Conservation (phyloP, 164 flowering plant genomes). For the grape (Vitis vinifera) region ASM3070453v1 NC_081816.1:6749001-6749500, state of each 20-base stretch:
- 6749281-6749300: slow-evolving; percentile 65
- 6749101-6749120: slow-evolving; percentile 66
- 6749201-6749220: slow-evolving; percentile 84
- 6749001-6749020: slow-evolving; percentile 77
- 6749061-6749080: slow-evolving; percentile 82
- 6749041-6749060: slow-evolving; percentile 86
- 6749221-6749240: slow-evolving; percentile 73
- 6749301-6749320: slow-evolving; percentile 61
- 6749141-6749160: slow-evolving; percentile 73
- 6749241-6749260: slow-evolving; percentile 83
- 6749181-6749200: slow-evolving; percentile 58
- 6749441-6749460: slow-evolving; percentile 77
- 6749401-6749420: slow-evolving; percentile 63
- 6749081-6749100: slow-evolving; percentile 58
- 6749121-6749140: slow-evolving; percentile 61
- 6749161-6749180: slow-evolving; percentile 72
- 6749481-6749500: slow-evolving; percentile 73
- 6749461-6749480: slow-evolving; percentile 75
- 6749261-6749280: slow-evolving; percentile 82
- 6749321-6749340: slow-evolving; percentile 56
- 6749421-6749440: slow-evolving; percentile 75
- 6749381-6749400: slow-evolving; percentile 58
- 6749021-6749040: slow-evolving; percentile 66
- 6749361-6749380: slow-evolving; percentile 76
- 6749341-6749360: slow-evolving; percentile 75